These are phyloP conservation scores for Flaveria trinervia DNA, from an alignment of 129 eudicot genomes.

Conservation along the genomic window DNA sequence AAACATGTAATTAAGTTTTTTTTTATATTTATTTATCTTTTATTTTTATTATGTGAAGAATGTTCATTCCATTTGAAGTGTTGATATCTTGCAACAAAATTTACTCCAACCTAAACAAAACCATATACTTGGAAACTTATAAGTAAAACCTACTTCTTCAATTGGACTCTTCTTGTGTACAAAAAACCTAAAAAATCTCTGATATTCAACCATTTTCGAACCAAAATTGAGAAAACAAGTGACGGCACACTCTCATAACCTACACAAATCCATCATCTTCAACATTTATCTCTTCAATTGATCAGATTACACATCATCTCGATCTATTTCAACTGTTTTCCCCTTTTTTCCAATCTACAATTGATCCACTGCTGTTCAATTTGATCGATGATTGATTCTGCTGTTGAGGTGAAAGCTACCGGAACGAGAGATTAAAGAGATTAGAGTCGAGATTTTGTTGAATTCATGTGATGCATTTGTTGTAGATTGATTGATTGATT, in stretches of 20 bases:
- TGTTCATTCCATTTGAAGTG: too few species aligned
- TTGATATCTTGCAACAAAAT: too few species aligned
- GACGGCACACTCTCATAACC: constrained; percentile 38
- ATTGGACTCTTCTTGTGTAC: too few species aligned
- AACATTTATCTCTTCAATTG: constrained; percentile 12
- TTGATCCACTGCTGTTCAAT: constrained; percentile 5
- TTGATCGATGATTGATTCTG: constrained; percentile 19
- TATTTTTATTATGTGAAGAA: too few species aligned
- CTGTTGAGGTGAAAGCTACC: not conserved
- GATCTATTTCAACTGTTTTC: constrained; percentile 3
- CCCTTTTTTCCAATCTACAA: constrained; percentile 3
- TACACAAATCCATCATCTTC: not conserved
- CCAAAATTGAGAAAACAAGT: constrained; percentile 1
- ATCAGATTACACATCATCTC: constrained; percentile 18
- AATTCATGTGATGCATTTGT: constrained; percentile 6
- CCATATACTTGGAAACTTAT: too few species aligned
- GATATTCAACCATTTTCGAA: too few species aligned
- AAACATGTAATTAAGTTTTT: too few species aligned
- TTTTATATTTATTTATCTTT: too few species aligned
- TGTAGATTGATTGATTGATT: not conserved
- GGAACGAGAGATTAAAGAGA: not conserved
- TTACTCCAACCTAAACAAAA: too few species aligned
- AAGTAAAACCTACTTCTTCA: too few species aligned
- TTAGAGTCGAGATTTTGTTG: constrained; percentile 15
- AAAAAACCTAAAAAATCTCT: too few species aligned